Base-by-base conservation (phyloP, 2,329 filamentous ascomycete genomes). In the Fusarium graminum region DNA sequence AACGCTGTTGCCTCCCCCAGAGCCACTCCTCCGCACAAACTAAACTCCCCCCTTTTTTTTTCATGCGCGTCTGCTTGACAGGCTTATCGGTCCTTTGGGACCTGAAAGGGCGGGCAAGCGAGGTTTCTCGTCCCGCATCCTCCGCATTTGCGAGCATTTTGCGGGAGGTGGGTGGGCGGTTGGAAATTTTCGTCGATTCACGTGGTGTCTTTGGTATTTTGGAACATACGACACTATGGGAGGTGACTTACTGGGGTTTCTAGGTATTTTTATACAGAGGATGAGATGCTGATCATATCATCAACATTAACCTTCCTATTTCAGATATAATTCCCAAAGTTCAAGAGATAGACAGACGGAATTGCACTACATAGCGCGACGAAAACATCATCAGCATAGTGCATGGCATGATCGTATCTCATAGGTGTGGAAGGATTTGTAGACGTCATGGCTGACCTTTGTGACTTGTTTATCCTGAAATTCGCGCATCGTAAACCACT, bases 71-170 rank as follows among this genome's bases (percentile, higher is more conserved):
- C 40, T 36, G 28, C 39, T 55, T 59, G 59, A 40, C 32, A 30
- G 41, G 43, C 58, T 57, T 63, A 63, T 63, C 59, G 58, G 59
- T 63, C 59, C 59, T 57, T 63, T 63, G 44, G 40, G 50, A 39
- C 55, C 10, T 32, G 44, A 60, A 40, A 40, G 34, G 28, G 58
- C 26, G 59, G 59, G 59, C 59, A 63, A 63, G 51, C 51, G 59
- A 63, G 44, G 17, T 51, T 47, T 53, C n/a, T 17, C 14, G 63
- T 63, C 59, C 59, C 59, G 59, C 58, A 63, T 63, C 59, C 59
- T 63, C 59, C 59, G 59, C 58, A 63, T 63, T 63, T 57, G 39
- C n/a, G 38, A 54, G 41, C 41, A 53, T 38, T 16, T 44, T 58
- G 49, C 49, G 45, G 38, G 52, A 22, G 2, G 26, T 34, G 10